Evolutionary conservation across 1,284 basidiomycete species (phyloP).

Genomic region (Wallemia mellicola): DNA sequence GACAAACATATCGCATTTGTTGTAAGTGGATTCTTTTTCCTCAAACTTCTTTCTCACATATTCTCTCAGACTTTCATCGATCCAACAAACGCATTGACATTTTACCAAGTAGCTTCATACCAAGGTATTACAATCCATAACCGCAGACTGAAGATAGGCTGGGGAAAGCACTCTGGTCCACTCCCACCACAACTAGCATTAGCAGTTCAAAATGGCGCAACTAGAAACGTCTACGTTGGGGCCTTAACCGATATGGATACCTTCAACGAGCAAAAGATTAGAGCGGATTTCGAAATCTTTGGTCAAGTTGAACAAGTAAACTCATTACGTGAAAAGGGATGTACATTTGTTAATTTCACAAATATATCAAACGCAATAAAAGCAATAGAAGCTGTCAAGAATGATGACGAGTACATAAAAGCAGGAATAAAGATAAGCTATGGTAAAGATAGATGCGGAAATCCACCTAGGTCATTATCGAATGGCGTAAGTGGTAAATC

Average conservation of each 20-base stretch:
- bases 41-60: neutral
- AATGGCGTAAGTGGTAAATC: neutral
- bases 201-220: conserved; percentile 63
- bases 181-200: conserved; percentile 50
- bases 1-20: conserved; percentile 57
- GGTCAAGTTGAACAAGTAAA: conserved; percentile 88
- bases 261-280: conserved; percentile 55
- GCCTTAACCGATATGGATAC: conserved; percentile 71
- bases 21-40: neutral
- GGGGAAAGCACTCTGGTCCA: conserved; percentile 73
- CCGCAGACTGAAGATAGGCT: conserved; percentile 69
- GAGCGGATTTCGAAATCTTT: conserved; percentile 63
- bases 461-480: conserved; percentile 11
- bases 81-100: conserved; percentile 57
- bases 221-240: conserved; percentile 77
- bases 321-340: conserved; percentile 82
- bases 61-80: conserved; percentile 38
- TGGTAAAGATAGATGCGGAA: conserved; percentile 81
- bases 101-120: conserved; percentile 62
- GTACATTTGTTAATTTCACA: conserved; percentile 78
- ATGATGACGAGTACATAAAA: conserved; percentile 35
- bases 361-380: conserved; percentile 82
- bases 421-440: conserved; percentile 53
- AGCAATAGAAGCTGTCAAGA: conserved; percentile 72
- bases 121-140: conserved; percentile 68